Percentiles rank a stretch among this genome's conserved stretches.
phyloP scores from a whole-genome alignment of 805 yeast species.

The Brettanomyces naardenensis region DNA sequence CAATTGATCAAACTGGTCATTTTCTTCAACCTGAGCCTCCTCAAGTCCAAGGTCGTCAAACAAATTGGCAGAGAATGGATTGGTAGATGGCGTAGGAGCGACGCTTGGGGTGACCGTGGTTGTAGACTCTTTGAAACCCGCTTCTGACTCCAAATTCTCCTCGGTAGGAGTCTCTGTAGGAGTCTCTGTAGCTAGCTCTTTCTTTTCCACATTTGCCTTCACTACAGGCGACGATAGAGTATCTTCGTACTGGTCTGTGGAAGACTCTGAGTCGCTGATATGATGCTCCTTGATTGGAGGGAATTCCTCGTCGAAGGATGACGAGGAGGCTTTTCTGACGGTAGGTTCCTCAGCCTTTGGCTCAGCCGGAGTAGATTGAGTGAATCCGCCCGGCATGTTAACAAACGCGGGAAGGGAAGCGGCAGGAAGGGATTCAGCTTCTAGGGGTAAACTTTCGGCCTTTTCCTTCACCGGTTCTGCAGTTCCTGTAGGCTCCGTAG shows the following conservation, averaged over 20 bases:
- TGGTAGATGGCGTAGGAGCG: conserved; percentile 8
- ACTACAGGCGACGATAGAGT: background rate
- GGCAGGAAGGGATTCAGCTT: background rate
- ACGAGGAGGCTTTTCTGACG: background rate
- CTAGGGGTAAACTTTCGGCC: too few relatives aligned
- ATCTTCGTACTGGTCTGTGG: conserved; percentile 1
- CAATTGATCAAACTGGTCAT: conserved; percentile 31
- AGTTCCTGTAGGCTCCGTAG: background rate
- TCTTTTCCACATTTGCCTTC: background rate
- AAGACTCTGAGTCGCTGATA: conserved; percentile 1
- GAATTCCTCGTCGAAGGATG: background rate
- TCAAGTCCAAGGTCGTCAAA: conserved; percentile 30
- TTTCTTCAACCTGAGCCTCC: conserved; percentile 21
- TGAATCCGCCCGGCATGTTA: background rate
- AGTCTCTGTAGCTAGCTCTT: background rate
- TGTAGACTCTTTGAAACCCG: background rate
- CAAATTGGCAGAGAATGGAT: conserved; percentile 20
- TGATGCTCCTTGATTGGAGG: background rate
- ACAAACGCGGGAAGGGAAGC: background rate
- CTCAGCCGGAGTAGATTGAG: background rate
- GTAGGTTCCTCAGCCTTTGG: background rate
- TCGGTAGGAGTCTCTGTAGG: background rate
- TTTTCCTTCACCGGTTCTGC: background rate
- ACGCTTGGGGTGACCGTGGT: too few relatives aligned
- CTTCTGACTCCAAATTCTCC: background rate